A percentile compares a stretch with the other conserved stretches of the same genome.
Evolutionary conservation across 1,284 basidiomycete species (phyloP).

Genomic region (Ganoderma boninense): DNA sequence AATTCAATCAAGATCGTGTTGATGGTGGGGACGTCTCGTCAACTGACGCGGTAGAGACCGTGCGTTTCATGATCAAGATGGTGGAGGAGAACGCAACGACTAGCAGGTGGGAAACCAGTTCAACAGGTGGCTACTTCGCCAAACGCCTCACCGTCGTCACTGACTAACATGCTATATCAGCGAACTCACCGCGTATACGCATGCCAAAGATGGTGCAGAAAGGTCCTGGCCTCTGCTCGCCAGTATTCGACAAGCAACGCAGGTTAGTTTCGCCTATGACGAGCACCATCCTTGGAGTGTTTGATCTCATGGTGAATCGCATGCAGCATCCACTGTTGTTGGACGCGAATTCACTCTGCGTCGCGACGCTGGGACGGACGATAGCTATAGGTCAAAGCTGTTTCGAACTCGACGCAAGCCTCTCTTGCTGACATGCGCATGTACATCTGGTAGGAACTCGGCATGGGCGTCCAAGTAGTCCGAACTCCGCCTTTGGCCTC

Average conservation of each 20-base stretch:
- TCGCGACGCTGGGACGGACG: too few species aligned
- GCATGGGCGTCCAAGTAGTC: too few species aligned
- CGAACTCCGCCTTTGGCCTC: too few species aligned
- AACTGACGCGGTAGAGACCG: slow-evolving; percentile 55
- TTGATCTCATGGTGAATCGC: slow-evolving; percentile 38
- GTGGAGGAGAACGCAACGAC: slow-evolving; percentile 55
- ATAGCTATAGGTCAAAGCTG: too few species aligned
- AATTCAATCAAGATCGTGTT: slow-evolving; percentile 53
- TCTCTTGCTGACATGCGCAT: too few species aligned
- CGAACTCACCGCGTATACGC: slow-evolving; percentile 49
- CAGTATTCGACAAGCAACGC: slow-evolving; percentile 36
- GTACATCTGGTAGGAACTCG: too few species aligned
- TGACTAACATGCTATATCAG: slow-evolving; percentile 21
- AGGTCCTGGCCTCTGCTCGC: too few species aligned
- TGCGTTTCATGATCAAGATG: slow-evolving; percentile 56
- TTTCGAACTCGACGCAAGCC: too few species aligned
- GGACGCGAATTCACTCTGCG: slow-evolving; percentile 52
- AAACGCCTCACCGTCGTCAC: too few species aligned
- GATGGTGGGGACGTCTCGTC: slow-evolving; percentile 51
- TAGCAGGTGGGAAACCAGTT: slow-evolving; percentile 52
- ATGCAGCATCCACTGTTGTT: slow-evolving; percentile 48
- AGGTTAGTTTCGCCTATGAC: slow-evolving; percentile 37
- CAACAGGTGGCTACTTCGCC: slow-evolving; percentile 32
- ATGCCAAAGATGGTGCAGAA: slow-evolving; percentile 25
- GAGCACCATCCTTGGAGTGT: slow-evolving; percentile 44